Base-by-base conservation (phyloP, 75 land plant genomes). In the Adiantum capillusveneris region DNA sequence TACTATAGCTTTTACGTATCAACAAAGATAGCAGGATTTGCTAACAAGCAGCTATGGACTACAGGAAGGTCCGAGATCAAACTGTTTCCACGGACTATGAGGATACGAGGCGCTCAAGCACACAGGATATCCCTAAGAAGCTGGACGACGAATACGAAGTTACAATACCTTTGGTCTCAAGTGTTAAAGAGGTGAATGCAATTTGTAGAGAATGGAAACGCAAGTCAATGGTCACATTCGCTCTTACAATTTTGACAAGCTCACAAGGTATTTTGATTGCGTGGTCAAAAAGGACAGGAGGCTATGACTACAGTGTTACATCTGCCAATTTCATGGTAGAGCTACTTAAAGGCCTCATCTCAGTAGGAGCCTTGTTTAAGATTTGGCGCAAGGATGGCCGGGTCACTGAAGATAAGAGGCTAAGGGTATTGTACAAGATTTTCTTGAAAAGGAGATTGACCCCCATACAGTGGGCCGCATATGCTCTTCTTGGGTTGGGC, bases 271-370 rank as follows among this genome's bases (percentile, higher is more conserved):
- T 88, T 34, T 65, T 88, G 14, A 88, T 88, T 58, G 88, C 83
- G 1, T 88, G 94, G 94, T 84, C 94, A 0, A 88, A 85, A 75
- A 78, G 81, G 66, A 73, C 83, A 29, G 94, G 85, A 41, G 76
- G 74, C 65, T 88, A 88, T 57, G 85, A 85, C 55, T 88, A 88
- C 59, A 88, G 85, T 77, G 88, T 88, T 11, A 88, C 89, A 11
- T 79, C 89, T 25, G 88, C 94, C 25, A 88, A 88, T 45, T 88
- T 84, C 49, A 57, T 80, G 75, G 94, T 88, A 46, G 93, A 88
- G 70, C 19, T 37, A 3, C 44, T 46, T 46, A 6, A 14, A 3
- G 5, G 50, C 3, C 21, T 55, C 18, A 28, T 55, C 21, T 88
- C 93, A 57, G 75, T 88, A 51, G 24, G 29, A 55, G 24, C 3